Conservation (phyloP, 23 red algal species). For the Chondrus crispus region DNA sequence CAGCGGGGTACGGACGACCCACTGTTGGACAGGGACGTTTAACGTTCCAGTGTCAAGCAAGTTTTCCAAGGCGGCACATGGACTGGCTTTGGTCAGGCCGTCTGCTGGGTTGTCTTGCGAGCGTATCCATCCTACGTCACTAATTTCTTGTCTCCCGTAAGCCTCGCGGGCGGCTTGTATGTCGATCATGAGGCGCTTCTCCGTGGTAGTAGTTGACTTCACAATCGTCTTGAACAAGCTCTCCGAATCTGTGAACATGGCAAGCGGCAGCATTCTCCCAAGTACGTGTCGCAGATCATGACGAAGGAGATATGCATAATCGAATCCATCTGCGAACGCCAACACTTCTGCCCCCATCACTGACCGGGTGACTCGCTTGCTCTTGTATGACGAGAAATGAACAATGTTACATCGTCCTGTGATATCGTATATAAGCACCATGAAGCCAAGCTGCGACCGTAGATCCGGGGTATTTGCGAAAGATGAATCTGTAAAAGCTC, state of each 20-base stretch:
- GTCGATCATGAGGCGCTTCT: conserved; percentile 24
- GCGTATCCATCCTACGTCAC: background rate
- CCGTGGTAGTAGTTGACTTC: background rate
- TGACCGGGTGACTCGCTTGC: background rate
- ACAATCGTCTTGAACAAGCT: background rate
- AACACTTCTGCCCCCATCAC: background rate
- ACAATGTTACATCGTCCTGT: background rate
- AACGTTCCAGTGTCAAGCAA: background rate
- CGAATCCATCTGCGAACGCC: background rate
- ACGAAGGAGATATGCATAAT: background rate
- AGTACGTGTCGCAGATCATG: background rate
- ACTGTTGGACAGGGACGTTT: background rate
- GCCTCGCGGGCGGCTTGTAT: background rate
- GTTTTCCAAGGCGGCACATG: background rate
- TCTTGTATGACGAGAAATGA: background rate
- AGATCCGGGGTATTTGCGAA: background rate
- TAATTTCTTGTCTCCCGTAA: background rate
- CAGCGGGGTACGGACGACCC: background rate
- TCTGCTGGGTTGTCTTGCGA: background rate
- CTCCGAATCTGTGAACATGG: background rate
- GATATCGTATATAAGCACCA: background rate
- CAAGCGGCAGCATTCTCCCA: background rate
- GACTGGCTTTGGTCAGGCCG: conserved; percentile 4
- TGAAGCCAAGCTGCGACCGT: background rate
- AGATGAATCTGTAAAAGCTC: background rate